phyloP scores from a whole-genome alignment of 495 filamentous ascomycete genomes.

The Diplogelasinospora grovesii region DNA sequence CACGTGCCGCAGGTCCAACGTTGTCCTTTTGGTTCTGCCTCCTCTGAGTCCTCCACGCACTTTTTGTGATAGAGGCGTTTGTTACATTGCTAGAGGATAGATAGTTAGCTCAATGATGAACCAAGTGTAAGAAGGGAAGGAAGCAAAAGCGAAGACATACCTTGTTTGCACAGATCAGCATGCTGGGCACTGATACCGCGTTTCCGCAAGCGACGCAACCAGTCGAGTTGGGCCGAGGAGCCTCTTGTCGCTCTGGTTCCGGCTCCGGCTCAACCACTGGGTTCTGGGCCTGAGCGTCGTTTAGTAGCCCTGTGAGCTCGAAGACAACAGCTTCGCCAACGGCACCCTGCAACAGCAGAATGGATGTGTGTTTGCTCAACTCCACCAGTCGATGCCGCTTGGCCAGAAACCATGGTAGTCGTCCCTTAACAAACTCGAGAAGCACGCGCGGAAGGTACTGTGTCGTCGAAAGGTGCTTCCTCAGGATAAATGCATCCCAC shows the following conservation, averaged over 20 bases:
- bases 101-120: slow-evolving; percentile 17
- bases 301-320: slow-evolving; percentile 31
- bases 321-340: slow-evolving; percentile 29
- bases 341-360: slow-evolving; percentile 36
- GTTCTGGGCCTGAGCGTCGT: slow-evolving; percentile 21
- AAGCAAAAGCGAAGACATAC: slow-evolving; percentile 21
- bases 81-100: slow-evolving; percentile 26
- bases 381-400: slow-evolving; percentile 32
- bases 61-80: slow-evolving; percentile 21
- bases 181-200: slow-evolving; percentile 28
- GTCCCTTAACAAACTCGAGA: slow-evolving; percentile 34
- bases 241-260: slow-evolving; percentile 18
- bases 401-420: slow-evolving; percentile 38
- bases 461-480: slow-evolving; percentile 38
- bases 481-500: slow-evolving; percentile 46
- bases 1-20: slow-evolving; percentile 17
- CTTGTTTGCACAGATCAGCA: slow-evolving; percentile 38
- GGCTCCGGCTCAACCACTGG: slow-evolving; percentile 9
- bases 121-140: too few species aligned
- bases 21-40: slow-evolving; percentile 5
- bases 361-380: slow-evolving; percentile 39
- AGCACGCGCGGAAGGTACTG: slow-evolving; percentile 40
- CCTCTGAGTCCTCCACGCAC: slow-evolving; percentile 16
- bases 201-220: slow-evolving; percentile 33
- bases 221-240: too few species aligned